Conservation (phyloP, 1,284 basidiomycete genomes). For the Fomitopsis palustris region DNA sequence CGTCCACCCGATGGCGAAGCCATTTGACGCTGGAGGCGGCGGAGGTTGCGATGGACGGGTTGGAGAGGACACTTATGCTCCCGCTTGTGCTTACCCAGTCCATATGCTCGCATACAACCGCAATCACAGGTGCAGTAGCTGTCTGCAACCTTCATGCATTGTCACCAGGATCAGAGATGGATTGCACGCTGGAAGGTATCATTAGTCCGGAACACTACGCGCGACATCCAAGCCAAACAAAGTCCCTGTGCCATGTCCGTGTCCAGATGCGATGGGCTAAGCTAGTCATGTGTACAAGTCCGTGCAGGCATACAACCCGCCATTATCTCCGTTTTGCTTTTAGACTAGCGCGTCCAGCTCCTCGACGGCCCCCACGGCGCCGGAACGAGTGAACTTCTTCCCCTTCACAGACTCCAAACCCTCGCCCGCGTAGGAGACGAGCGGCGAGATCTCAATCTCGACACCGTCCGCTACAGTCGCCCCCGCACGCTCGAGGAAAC, state of each 20-base stretch:
- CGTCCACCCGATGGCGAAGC: slow-evolving; percentile 43
- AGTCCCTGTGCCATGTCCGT: background rate
- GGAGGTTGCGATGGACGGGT: background rate
- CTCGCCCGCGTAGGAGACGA: slow-evolving; percentile 89
- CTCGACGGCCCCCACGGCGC: slow-evolving; percentile 43
- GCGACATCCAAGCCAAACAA: background rate
- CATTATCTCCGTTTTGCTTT: background rate
- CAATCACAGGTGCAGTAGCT: background rate
- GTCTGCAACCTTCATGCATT: background rate
- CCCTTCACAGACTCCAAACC: slow-evolving; percentile 82
- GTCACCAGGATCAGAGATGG: background rate
- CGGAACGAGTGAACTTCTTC: slow-evolving; percentile 67
- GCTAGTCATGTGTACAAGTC: slow-evolving; percentile 4
- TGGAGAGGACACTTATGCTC: background rate
- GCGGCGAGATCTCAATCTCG: slow-evolving; percentile 90
- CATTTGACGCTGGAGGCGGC: slow-evolving; percentile 13
- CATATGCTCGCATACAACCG: background rate
- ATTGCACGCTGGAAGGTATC: background rate
- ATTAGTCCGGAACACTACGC: background rate
- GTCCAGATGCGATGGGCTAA: slow-evolving; percentile 1
- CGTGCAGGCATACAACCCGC: background rate
- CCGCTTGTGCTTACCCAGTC: background rate
- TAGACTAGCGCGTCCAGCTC: slow-evolving; percentile 47
- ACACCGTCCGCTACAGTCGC: slow-evolving; percentile 66
- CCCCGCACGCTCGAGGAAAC: slow-evolving; percentile 83